Evolutionary conservation across 768 basidiomycete species (phyloP), one percentile per base, ranked within the genome.

Genomic region (Pleurotus salmoneostramineus): DNA sequence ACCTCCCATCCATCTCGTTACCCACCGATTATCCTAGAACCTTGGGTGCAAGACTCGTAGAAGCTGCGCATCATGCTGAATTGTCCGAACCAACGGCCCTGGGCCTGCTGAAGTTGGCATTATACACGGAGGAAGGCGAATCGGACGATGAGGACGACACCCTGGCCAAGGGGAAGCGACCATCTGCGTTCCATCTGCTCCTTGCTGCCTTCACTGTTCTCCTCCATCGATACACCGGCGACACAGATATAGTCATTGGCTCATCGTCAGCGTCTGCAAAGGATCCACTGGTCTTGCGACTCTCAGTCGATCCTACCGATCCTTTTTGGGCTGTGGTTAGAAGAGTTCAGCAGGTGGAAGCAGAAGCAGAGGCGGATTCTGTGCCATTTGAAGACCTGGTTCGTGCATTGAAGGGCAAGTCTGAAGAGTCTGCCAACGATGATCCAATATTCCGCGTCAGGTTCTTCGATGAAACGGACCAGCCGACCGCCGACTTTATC

Each of bases 11-110:
- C 3, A 88, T 98, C 62, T 92, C 93, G 5, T 76, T 99, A 34
- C 96, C 97, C 0, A 96, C 96, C 0, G 97, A 98, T 72, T 99
- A 97, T 69, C 95, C 96, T 2, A 78, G 95, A 56, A 88, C 91
- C 32, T 77, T 86, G 5, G 85, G 82, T 14, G 73, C 83, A 14
- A 89, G 84, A 64, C 77, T 94, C 15, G 87, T 99, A 67, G 96
- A 98, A 66, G 89, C 95, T 8, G 87, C 83, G 5, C 85, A 95
- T 67, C 65, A 80, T 8, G 78, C 87, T 44, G 77, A 88, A 59
- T 82, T 98, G 50, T 83, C 91, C 40, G 80, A 85, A 58, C 83
- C 87, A 63, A 84, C 91, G 7, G 88, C 88, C 1, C 77, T 86
- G n/a, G 82, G 88, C 65, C 78, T 96, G 46, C 80, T 95, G 58